These are phyloP conservation scores for Arthroderma sp. DNA, from an alignment of 2,329 filamentous ascomycete species.

Conservation along the genomic window DNA sequence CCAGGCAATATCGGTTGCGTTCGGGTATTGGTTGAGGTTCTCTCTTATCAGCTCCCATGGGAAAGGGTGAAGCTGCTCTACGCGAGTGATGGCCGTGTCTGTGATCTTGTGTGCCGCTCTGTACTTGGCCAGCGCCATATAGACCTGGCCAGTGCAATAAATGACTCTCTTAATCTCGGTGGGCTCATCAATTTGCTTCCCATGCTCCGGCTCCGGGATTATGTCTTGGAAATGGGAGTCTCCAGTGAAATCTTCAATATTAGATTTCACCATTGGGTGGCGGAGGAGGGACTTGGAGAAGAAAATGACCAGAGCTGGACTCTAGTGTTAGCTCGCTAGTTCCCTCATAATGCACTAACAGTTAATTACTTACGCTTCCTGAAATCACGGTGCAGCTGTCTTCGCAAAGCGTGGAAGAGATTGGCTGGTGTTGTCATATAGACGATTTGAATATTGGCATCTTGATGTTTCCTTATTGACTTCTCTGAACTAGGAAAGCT, in stretches of 20 bases:
- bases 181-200: slow-evolving; percentile 59
- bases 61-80: slow-evolving; percentile 98
- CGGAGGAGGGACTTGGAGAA: slow-evolving; percentile 96
- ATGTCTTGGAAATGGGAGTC: slow-evolving; percentile 96
- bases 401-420: slow-evolving; percentile 86
- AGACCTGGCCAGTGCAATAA: slow-evolving; percentile 90
- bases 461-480: slow-evolving; percentile 92
- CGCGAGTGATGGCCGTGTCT: slow-evolving; percentile 83
- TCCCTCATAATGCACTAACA: not conserved
- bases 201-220: slow-evolving; percentile 78
- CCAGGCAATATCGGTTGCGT: slow-evolving; percentile 96
- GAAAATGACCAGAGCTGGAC: slow-evolving; percentile 77
- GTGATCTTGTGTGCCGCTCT: slow-evolving; percentile 74
- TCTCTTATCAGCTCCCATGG: slow-evolving; percentile 94
- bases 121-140: slow-evolving; percentile 78
- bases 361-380: slow-evolving; percentile 66
- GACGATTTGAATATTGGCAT: slow-evolving; percentile 98
- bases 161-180: slow-evolving; percentile 90
- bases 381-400: slow-evolving; percentile 99
- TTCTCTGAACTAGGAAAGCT: slow-evolving; percentile 80
- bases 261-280: slow-evolving; percentile 80
- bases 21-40: slow-evolving; percentile 92
- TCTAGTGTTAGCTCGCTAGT: slow-evolving; percentile 9
- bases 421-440: slow-evolving; percentile 97
- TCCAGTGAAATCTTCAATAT: slow-evolving; percentile 79